phyloP scores from a whole-genome alignment of 805 yeast genomes.

The Alloascoidea africana region DNA sequence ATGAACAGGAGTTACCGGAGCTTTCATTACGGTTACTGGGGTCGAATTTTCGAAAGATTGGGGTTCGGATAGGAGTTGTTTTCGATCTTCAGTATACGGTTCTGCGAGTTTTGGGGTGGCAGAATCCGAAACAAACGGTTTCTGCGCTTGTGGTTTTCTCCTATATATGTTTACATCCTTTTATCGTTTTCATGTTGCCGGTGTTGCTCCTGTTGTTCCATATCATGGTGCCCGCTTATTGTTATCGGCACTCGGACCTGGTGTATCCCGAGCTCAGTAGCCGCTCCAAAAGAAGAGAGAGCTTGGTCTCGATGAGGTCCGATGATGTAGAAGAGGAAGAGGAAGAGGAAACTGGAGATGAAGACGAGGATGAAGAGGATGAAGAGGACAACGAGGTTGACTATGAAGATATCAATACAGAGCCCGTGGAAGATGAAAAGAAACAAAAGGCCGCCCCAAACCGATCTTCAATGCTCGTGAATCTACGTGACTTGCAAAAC shows the following conservation, averaged over 20 bases:
- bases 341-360: background rate
- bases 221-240: constrained; percentile 42
- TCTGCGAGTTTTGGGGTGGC: constrained; percentile 47
- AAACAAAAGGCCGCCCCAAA: background rate
- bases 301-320: too few relatives aligned
- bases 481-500: constrained; percentile 30
- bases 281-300: too few relatives aligned
- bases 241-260: constrained; percentile 41
- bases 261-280: background rate
- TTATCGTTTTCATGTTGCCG: constrained; percentile 42
- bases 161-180: constrained; percentile 46
- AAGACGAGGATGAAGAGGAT: too few relatives aligned
- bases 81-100: constrained; percentile 43
- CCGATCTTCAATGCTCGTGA: background rate
- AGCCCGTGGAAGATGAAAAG: too few relatives aligned
- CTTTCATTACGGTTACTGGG: constrained; percentile 36
- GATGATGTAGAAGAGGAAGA: too few relatives aligned
- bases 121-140: constrained; percentile 43
- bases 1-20: constrained; percentile 24
- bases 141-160: constrained; percentile 37
- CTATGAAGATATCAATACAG: too few relatives aligned
- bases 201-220: constrained; percentile 32
- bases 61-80: constrained; percentile 33
- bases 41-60: constrained; percentile 35
- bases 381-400: too few relatives aligned